These are phyloP conservation scores for Phylloporus arenicola DNA, from an alignment of 768 basidiomycete species.

Conservation along the genomic window DNA sequence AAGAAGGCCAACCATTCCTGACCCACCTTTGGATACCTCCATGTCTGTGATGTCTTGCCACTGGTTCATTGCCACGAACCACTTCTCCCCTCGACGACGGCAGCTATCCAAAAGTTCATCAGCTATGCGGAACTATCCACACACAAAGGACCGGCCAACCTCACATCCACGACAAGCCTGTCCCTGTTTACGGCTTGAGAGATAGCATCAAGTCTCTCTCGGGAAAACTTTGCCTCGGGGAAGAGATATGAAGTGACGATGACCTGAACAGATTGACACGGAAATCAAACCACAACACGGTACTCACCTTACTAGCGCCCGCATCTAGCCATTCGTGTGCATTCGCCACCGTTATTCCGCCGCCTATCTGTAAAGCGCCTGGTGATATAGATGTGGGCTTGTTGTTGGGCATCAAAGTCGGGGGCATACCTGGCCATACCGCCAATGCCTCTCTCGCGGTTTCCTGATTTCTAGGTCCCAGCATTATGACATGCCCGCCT, in stretches of 20 bases:
- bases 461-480: slow-evolving; percentile 83
- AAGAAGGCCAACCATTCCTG: not conserved
- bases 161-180: slow-evolving; percentile 90
- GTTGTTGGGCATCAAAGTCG: slow-evolving; percentile 4
- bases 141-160: slow-evolving; percentile 41
- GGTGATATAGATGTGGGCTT: slow-evolving; percentile 3
- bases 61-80: slow-evolving; percentile 98
- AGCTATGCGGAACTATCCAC: not conserved
- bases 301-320: slow-evolving; percentile 82
- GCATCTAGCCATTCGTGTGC: slow-evolving; percentile 78
- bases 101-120: slow-evolving; percentile 50
- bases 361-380: slow-evolving; percentile 88
- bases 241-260: slow-evolving; percentile 98
- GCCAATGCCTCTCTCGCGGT: slow-evolving; percentile 81
- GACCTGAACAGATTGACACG: slow-evolving; percentile 47
- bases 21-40: slow-evolving; percentile 76
- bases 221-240: slow-evolving; percentile 72
- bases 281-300: not conserved
- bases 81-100: slow-evolving; percentile 64
- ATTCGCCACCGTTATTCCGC: slow-evolving; percentile 81
- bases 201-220: slow-evolving; percentile 61
- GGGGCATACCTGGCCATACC: slow-evolving; percentile 69
- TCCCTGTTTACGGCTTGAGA: slow-evolving; percentile 71
- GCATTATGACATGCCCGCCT: slow-evolving; percentile 95
- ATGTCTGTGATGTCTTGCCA: slow-evolving; percentile 97